Conservation (phyloP, 306 rosid species). For the Citrullus colocynthis region DNA sequence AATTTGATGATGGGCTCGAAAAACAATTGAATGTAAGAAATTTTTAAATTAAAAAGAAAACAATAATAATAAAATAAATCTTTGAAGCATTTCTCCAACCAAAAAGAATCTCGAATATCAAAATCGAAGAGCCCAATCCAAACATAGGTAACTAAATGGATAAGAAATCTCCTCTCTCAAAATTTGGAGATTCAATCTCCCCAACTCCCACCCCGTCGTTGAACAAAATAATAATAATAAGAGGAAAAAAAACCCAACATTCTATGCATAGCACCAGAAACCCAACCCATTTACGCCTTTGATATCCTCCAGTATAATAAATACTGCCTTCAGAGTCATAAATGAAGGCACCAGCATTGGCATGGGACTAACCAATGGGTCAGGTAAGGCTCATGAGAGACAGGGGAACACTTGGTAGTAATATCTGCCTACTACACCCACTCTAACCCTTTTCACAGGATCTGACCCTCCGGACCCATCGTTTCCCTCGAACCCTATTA, state of each 20-base stretch:
- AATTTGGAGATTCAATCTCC: neutral
- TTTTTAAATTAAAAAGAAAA: neutral
- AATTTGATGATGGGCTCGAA: neutral
- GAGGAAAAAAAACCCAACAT: neutral
- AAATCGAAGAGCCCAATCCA: neutral
- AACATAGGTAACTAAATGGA: neutral
- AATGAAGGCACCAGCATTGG: constrained; percentile 7
- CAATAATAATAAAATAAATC: neutral
- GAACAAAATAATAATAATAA: neutral
- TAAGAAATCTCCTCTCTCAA: neutral
- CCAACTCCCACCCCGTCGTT: neutral
- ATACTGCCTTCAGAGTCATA: constrained; percentile 9
- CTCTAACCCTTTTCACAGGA: neutral
- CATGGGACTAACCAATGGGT: neutral
- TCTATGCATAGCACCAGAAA: neutral
- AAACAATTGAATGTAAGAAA: neutral
- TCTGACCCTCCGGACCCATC: constrained; percentile 3
- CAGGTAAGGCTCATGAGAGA: constrained; percentile 1
- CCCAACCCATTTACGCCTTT: neutral
- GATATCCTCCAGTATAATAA: neutral
- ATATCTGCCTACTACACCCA: neutral
- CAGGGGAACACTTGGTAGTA: neutral
- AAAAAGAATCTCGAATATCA: neutral
- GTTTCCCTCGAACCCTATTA: neutral
- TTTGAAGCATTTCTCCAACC: neutral